Conservation (phyloP, 2,329 filamentous ascomycete species). For the Nannizziopsis arthrosporioides region DNA sequence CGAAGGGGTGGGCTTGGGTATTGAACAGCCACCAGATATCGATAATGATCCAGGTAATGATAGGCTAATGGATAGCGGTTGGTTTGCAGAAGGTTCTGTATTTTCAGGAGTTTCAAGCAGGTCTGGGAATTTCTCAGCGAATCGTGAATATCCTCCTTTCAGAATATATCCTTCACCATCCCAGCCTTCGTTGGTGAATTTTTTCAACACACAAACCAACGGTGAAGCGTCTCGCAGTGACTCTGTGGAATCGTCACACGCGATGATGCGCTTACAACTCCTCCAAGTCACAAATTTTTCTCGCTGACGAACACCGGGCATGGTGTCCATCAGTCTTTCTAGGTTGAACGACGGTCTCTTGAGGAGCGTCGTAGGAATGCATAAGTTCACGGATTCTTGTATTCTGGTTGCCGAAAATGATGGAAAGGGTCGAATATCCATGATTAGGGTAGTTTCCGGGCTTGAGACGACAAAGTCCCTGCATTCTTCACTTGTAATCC, state of each 20-base stretch:
- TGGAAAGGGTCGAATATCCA: slow-evolving; percentile 79
- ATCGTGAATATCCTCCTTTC: slow-evolving; percentile 67
- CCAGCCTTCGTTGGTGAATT: slow-evolving; percentile 80
- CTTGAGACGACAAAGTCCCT: slow-evolving; percentile 45
- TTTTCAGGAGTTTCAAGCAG: slow-evolving; percentile 42
- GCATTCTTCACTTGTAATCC: slow-evolving; percentile 47
- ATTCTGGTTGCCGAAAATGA: slow-evolving; percentile 68
- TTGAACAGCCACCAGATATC: slow-evolving; percentile 67
- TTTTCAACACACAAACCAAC: slow-evolving; percentile 80
- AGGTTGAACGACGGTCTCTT: slow-evolving; percentile 86
- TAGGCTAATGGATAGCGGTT: slow-evolving; percentile 42
- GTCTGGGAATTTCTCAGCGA: slow-evolving; percentile 54
- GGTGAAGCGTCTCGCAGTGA: slow-evolving; percentile 69
- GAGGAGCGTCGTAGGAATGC: slow-evolving; percentile 85
- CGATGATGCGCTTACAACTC: slow-evolving; percentile 62
- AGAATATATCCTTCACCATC: slow-evolving; percentile 61
- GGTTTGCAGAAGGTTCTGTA: slow-evolving; percentile 23
- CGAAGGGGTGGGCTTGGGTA: slow-evolving; percentile 55
- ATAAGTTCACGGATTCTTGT: slow-evolving; percentile 72
- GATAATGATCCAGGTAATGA: slow-evolving; percentile 35
- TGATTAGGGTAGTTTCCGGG: slow-evolving; percentile 50
- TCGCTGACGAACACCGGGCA: slow-evolving; percentile 59
- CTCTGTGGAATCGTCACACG: slow-evolving; percentile 70
- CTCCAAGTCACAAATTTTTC: slow-evolving; percentile 66
- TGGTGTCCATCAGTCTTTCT: slow-evolving; percentile 75